A percentile compares a stretch with the other conserved stretches of the same genome.
These are phyloP conservation scores for Hymenoscyphus repandus DNA, from an alignment of 2,329 filamentous ascomycete genomes.

Conservation along the genomic window DNA sequence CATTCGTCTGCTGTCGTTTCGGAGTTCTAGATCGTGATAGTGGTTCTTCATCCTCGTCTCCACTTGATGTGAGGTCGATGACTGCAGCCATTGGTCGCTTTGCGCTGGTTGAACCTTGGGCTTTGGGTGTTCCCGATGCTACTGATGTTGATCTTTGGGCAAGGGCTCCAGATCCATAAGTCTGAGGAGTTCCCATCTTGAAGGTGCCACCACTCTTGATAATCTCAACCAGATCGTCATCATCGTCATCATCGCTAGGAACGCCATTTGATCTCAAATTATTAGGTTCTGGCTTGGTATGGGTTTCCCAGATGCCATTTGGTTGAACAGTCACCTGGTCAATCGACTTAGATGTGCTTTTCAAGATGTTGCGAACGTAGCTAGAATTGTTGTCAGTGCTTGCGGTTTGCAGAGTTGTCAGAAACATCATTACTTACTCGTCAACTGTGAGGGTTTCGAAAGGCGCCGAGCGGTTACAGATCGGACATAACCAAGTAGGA, in stretches of 20 bases:
- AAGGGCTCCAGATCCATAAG: slow-evolving; percentile 15
- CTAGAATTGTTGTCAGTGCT: slow-evolving; percentile 37
- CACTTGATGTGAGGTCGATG: slow-evolving; percentile 50
- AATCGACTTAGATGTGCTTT: slow-evolving; percentile 61
- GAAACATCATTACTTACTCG: slow-evolving; percentile 50
- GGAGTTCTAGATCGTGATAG: slow-evolving; percentile 26
- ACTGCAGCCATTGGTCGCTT: slow-evolving; percentile 44
- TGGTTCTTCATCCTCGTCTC: slow-evolving; percentile 44
- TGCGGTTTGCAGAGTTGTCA: slow-evolving; percentile 10
- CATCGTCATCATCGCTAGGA: slow-evolving; percentile 31
- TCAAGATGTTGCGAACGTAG: slow-evolving; percentile 83
- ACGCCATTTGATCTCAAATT: slow-evolving; percentile 19
- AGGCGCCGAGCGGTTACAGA: slow-evolving; percentile 78
- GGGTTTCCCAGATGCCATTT: slow-evolving; percentile 66
- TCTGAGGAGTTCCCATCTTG: slow-evolving; percentile 25
- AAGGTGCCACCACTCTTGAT: slow-evolving; percentile 28
- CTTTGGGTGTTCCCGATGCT: slow-evolving; percentile 28
- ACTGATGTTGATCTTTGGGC: slow-evolving; percentile 32
- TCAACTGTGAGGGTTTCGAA: slow-evolving; percentile 84
- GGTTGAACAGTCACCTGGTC: slow-evolving; percentile 91
- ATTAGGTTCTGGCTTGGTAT: slow-evolving; percentile 20
- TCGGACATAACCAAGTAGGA: slow-evolving; percentile 92
- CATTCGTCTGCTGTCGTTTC: slow-evolving; percentile 27
- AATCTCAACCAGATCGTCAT: slow-evolving; percentile 48
- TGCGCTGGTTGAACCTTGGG: slow-evolving; percentile 15